Conservation (phyloP, 129 eudicot genomes). For the Logfia minima region DNA sequence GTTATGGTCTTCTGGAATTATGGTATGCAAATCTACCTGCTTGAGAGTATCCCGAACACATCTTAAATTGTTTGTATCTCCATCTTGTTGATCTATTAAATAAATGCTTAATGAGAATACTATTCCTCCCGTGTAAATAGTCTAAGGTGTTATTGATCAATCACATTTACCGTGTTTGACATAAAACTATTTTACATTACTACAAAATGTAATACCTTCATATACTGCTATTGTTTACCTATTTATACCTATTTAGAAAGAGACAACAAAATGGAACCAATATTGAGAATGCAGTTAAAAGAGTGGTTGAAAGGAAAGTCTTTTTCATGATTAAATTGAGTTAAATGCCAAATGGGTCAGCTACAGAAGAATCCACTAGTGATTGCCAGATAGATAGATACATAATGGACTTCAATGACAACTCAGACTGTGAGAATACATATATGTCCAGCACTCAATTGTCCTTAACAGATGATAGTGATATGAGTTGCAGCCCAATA, state of each 20-base stretch:
- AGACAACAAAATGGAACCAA: background rate
- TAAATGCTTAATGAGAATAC: background rate
- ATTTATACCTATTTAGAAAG: background rate
- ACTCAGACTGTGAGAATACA: slow-evolving; percentile 2
- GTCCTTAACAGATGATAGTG: background rate
- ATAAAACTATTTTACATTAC: too few relatives aligned
- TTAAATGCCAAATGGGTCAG: slow-evolving; percentile 17
- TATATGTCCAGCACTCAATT: background rate
- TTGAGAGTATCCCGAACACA: background rate
- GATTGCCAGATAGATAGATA: slow-evolving; percentile 23
- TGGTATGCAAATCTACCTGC: background rate
- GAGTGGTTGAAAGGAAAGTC: slow-evolving; percentile 13
- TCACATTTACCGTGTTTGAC: too few relatives aligned
- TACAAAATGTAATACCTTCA: background rate
- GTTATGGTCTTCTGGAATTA: background rate
- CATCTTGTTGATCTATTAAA: too few relatives aligned
- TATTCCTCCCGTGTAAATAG: too few relatives aligned
- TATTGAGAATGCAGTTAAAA: background rate
- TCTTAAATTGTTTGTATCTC: background rate
- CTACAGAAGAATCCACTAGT: slow-evolving; percentile 8
- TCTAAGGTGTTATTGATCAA: too few relatives aligned
- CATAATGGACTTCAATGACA: slow-evolving; percentile 5
- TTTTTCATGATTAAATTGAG: slow-evolving; percentile 13
- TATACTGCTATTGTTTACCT: background rate
- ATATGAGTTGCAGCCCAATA: background rate